Conservation (phyloP, 2,329 filamentous ascomycete genomes). For the Apiospora hydei region DNA sequence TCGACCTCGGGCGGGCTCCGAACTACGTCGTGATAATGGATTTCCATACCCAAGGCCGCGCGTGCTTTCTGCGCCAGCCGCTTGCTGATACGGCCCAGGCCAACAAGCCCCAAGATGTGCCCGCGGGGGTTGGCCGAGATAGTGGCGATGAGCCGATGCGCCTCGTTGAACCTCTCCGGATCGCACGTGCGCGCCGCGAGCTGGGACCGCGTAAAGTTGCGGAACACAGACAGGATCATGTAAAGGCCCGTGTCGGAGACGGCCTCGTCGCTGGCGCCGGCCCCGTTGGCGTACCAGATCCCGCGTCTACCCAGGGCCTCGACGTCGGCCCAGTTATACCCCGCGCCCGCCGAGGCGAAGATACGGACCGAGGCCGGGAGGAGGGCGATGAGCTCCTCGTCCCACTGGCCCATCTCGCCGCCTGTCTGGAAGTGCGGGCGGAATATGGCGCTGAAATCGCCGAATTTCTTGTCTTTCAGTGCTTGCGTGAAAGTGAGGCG, state of each 20-base stretch:
- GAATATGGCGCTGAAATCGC: constrained; percentile 54
- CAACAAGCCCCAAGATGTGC: constrained; percentile 59
- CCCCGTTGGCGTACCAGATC: constrained; percentile 54
- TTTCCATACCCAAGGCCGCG: constrained; percentile 58
- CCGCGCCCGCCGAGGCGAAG: constrained; percentile 70
- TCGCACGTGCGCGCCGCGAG: constrained; percentile 53
- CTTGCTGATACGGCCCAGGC: constrained; percentile 56
- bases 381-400: constrained; percentile 63
- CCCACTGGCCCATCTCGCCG: constrained; percentile 72
- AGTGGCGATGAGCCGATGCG: constrained; percentile 52
- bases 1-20: constrained; percentile 40
- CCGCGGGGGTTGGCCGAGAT: constrained; percentile 58
- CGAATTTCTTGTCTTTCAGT: constrained; percentile 44
- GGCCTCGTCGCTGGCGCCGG: constrained; percentile 50
- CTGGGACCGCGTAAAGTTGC: constrained; percentile 57
- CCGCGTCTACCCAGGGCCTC: constrained; percentile 46
- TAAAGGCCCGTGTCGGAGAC: constrained; percentile 52
- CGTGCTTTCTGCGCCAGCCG: constrained; percentile 54
- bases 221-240: constrained; percentile 55
- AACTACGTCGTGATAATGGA: constrained; percentile 58
- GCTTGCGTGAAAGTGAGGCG: constrained; percentile 49
- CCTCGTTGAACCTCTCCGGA: constrained; percentile 47
- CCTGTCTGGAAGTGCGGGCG: constrained; percentile 70
- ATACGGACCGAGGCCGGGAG: constrained; percentile 64
- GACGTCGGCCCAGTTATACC: constrained; percentile 73